Percentiles rank a stretch among this genome's conserved stretches.
These are phyloP conservation scores for Nicotiana rustica DNA, from an alignment of 305 asterid genomes.

Conservation along the genomic window DNA sequence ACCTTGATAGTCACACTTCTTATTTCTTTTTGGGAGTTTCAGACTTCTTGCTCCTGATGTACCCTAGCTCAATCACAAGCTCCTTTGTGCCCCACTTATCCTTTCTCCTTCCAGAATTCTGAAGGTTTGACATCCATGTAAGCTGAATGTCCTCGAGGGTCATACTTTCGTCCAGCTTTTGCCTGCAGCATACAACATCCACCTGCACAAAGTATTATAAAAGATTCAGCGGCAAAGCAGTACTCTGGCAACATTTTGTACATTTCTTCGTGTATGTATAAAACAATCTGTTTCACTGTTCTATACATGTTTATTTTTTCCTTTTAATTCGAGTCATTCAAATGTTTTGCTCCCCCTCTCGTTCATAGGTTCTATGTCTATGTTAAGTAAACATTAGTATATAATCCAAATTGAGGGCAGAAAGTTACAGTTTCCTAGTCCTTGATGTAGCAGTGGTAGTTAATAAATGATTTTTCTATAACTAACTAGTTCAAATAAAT, in stretches of 20 bases:
- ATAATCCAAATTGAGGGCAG: neutral
- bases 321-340: neutral
- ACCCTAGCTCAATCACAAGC: neutral
- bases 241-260: neutral
- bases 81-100: neutral
- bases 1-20: neutral
- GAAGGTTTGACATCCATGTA: slow-evolving; percentile 11
- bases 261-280: neutral
- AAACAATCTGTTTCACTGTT: neutral
- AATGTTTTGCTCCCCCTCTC: neutral
- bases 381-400: neutral
- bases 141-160: slow-evolving; percentile 5
- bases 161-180: neutral
- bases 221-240: slow-evolving; percentile 1
- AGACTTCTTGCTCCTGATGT: neutral
- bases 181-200: slow-evolving; percentile 17
- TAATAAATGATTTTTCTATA: neutral
- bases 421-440: neutral
- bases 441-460: neutral
- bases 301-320: neutral
- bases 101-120: neutral
- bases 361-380: neutral
- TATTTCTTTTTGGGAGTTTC: neutral
- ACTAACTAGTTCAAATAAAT: slow-evolving; percentile 2
- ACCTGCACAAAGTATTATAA: neutral